Percentiles rank a stretch among this genome's conserved stretches.
Conservation (phyloP, 2,329 filamentous ascomycete species). For the Cucurbitaria berberidis region DNA sequence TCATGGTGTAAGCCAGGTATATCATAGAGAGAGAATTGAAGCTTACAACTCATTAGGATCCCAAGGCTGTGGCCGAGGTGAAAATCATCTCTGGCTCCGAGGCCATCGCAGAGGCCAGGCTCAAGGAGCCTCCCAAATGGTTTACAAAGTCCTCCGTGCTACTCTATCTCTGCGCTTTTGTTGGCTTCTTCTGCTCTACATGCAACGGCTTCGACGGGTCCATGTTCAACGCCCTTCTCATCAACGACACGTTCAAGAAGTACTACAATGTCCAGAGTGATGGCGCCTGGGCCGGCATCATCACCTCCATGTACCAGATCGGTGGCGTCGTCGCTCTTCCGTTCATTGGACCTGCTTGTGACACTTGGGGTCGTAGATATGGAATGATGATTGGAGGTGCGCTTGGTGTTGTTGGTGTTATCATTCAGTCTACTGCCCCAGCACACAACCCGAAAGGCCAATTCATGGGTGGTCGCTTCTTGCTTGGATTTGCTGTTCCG, state of each 20-base stretch:
- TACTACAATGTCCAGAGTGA: constrained; percentile 52
- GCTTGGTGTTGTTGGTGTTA: constrained; percentile 57
- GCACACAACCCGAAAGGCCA: constrained; percentile 49
- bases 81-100: constrained; percentile 60
- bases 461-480: constrained; percentile 64
- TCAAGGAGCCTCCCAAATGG: constrained; percentile 56
- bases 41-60: constrained; percentile 12
- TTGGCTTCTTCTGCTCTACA: constrained; percentile 56
- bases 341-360: constrained; percentile 55
- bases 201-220: constrained; percentile 66
- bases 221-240: constrained; percentile 58
- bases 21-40: neutral
- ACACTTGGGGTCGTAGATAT: constrained; percentile 50
- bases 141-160: constrained; percentile 26
- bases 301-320: constrained; percentile 57
- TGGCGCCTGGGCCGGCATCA: constrained; percentile 54
- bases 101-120: constrained; percentile 61
- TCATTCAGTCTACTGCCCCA: constrained; percentile 55
- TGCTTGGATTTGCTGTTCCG: constrained; percentile 65
- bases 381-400: constrained; percentile 61
- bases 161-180: constrained; percentile 29
- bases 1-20: constrained; percentile 17
- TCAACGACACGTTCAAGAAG: constrained; percentile 54
- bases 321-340: constrained; percentile 54
- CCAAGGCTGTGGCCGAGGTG: constrained; percentile 39